Evolutionary conservation across 2,329 filamentous ascomycete species (phyloP), one percentile per base, ranked within the genome.

Genomic region (Xylaria hypoxylon): DNA sequence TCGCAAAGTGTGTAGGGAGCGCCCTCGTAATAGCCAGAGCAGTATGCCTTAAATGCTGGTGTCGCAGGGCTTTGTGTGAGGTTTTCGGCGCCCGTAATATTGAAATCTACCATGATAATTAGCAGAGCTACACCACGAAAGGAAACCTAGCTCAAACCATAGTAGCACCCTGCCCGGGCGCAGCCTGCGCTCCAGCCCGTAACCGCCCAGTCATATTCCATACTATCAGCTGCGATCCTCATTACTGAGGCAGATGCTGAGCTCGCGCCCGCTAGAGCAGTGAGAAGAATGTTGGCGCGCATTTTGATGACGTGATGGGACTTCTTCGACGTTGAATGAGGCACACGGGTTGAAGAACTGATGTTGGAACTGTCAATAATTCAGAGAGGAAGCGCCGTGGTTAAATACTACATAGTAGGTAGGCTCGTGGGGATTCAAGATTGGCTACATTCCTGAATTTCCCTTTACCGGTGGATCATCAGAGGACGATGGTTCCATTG

Each of bases 41-140:
- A 79, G 65, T 72, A 70, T n/a, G 76, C 77, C 26, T 69, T 71
- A 69, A 79, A 79, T 7, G 73, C 74, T 5, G 77, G 77, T 19
- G 63, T 71, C 13, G 69, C 61, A 8, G 73, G 74, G 50, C 64
- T 73, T 42, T 64, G 67, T 10, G 65, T 73, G 47, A 62, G 31
- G 67, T 74, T 74, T 26, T 67, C 74, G 59, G 63, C 67, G 42
- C 74, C 78, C 35, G 75, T 74, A 51, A 79, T 69, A 67, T 76
- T 74, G 70, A 77, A 78, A 60, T 76, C 75, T 74, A 31, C 1
- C 28, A 55, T 19, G 33, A 53, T 42, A 22, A 24, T 69, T 33
- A 68, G 59, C 24, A 56, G 8, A 59, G 22, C 62, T 72, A 74
- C 59, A 68, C 33, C 22, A 35, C 15, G 26, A 58, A 40, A 42